Base-by-base conservation (phyloP, 768 basidiomycete genomes). In the Mycena haematopus region DNA sequence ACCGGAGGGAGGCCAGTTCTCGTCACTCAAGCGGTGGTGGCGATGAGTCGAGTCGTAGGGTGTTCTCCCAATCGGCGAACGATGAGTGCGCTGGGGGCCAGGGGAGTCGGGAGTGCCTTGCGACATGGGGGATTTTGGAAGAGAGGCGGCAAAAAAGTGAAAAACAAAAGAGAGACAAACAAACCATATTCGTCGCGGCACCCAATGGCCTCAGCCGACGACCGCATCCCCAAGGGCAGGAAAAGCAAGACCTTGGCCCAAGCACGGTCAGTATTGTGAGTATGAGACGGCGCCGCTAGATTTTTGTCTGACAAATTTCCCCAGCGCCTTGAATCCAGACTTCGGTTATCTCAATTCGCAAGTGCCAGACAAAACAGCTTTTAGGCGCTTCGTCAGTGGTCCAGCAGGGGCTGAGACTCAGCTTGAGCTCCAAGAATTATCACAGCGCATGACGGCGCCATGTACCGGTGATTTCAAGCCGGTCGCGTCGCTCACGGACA, bases 341-440 rank as follows among this genome's bases (percentile, higher is more conserved):
- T 55, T n/a, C 5, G 40, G 53, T 9, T 55, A 55, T 31, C n/a
- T 55, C 9, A 55, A 44, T 55, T 55, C 53, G 5, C 53, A 55
- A 55, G 53, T 45, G 40, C 11, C 15, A 0, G 53, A 55, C 53
- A 29, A 29, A 10, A 19, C 44, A 8, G 40, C 53, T 19, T 55
- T 55, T 40, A 29, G 29, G 3, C 27, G 13, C 27, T 22, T 19
- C 21, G 1, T 44, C 10, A 14, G 11, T 11, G 53, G 27, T 0
- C 19, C 25, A 17, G 42, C 40, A 1, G 40, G 53, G 27, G 40
- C 44, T 2, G n/a, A 55, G 5, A 55, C 53, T 14, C 53, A 55
- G 14, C 3, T 8, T 15, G 53, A 55, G 42, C 53, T 55, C 0
- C 40, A 55, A 31, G 53, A 55, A 25, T 25, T n/a, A n/a, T n/a